phyloP scores from a whole-genome alignment of 345 rosid species.

The Firmiana major region DNA sequence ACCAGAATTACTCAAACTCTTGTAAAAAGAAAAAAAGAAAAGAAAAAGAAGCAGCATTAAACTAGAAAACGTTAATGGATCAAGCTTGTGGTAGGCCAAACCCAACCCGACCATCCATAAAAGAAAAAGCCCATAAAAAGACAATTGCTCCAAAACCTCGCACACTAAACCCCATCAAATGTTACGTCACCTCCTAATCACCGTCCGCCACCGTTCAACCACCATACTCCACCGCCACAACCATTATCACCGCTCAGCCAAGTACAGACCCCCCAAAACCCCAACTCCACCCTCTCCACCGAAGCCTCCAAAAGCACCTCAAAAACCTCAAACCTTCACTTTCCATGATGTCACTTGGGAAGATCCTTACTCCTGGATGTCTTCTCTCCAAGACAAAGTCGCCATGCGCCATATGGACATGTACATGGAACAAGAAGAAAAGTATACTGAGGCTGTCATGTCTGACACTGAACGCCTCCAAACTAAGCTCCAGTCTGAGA shows the following conservation, averaged over 20 bases:
- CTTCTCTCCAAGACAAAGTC: conserved; percentile 75
- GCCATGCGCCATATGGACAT: conserved; percentile 98
- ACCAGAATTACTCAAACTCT: no score
- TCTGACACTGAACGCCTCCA: conserved; percentile 73
- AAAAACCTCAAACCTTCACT: conserved; percentile 68
- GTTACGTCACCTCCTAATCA: conserved; percentile 37
- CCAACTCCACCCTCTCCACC: conserved; percentile 56
- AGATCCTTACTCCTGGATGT: conserved; percentile 97
- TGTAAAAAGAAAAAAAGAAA: no score
- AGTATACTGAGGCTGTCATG: conserved; percentile 82
- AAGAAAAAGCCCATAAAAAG: not conserved
- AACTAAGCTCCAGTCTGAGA: conserved; percentile 82
- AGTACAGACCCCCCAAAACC: conserved; percentile 43
- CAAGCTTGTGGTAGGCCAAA: not conserved
- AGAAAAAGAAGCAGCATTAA: no score
- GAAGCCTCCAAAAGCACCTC: conserved; percentile 73
- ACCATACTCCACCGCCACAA: conserved; percentile 16
- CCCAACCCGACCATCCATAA: not conserved
- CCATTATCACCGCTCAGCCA: conserved; percentile 20
- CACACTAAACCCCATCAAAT: conserved; percentile 23
- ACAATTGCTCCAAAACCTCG: not conserved
- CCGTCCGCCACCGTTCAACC: conserved; percentile 22
- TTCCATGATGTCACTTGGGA: conserved; percentile 79
- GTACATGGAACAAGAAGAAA: conserved; percentile 92
- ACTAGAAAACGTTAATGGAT: not conserved